Percentiles rank a stretch among this genome's conserved stretches.
Conservation (phyloP, 352 stramenopile genomes). For the Thalassiosira livingstoniorum region DNA sequence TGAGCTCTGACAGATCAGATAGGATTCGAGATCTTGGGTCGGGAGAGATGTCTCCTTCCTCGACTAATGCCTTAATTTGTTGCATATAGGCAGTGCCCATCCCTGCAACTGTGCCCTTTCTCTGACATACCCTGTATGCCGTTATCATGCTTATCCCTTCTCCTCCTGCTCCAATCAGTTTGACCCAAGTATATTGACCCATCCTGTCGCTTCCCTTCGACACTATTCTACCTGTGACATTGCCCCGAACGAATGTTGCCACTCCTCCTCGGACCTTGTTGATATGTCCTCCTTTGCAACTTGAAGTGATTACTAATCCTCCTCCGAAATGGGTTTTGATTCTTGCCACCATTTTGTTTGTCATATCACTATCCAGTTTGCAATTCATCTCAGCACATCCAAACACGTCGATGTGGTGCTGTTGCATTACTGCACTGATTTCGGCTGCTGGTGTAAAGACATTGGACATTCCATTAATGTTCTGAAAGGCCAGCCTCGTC, state of each 20-base stretch:
- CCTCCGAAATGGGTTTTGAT: not conserved
- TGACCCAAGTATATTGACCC: constrained; percentile 4
- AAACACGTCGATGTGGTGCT: not conserved
- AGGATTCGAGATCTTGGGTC: constrained; percentile 14
- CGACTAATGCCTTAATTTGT: constrained; percentile 18
- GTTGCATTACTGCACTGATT: not conserved
- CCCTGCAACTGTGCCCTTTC: not conserved
- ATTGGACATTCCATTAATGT: not conserved
- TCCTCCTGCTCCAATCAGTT: not conserved
- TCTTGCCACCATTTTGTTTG: not conserved
- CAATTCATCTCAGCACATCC: not conserved
- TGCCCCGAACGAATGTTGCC: not conserved
- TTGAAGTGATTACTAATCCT: not conserved
- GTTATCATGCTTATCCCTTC: constrained; percentile 12
- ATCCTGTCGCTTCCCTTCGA: not conserved
- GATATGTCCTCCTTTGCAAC: not conserved
- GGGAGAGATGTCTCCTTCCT: constrained; percentile 6
- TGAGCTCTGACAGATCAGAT: not conserved
- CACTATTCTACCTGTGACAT: not conserved
- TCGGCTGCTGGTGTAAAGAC: not conserved
- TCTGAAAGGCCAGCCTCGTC: not conserved
- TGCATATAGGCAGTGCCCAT: constrained; percentile 3
- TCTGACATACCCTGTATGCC: constrained; percentile 16
- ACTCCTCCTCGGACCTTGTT: constrained; percentile 1
- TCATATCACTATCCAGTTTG: not conserved